Percentiles rank a stretch among this genome's conserved stretches.
phyloP scores from a whole-genome alignment of 1,284 basidiomycete genomes.

The Chondrostereum purpureum region DNA sequence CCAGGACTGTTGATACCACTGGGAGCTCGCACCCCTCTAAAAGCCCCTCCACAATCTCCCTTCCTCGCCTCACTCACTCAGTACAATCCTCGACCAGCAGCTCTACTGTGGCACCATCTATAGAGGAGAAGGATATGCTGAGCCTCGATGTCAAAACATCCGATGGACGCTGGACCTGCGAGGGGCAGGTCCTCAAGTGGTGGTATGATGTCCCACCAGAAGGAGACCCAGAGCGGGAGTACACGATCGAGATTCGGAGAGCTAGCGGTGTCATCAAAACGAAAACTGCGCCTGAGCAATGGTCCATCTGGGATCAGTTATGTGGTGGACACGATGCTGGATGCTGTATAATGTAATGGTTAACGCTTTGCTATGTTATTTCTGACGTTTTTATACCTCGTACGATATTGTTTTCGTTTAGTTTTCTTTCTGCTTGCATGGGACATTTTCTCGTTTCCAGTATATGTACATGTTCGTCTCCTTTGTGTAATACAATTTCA shows the following conservation, averaged over 20 bases:
- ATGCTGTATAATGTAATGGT: not conserved
- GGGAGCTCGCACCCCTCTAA: conserved; percentile 10
- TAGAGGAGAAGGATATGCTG: conserved; percentile 21
- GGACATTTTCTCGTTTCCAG: too few species aligned
- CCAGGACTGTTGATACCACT: conserved; percentile 8
- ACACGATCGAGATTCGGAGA: conserved; percentile 62
- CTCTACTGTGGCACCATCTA: not conserved
- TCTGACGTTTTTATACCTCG: too few species aligned
- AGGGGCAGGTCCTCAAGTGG: conserved; percentile 77
- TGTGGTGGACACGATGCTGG: not conserved
- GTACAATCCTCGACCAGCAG: conserved; percentile 4
- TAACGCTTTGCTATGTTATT: not conserved
- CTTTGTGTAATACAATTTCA: too few species aligned
- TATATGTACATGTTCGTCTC: too few species aligned
- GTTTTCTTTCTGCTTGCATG: too few species aligned
- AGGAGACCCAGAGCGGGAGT: conserved; percentile 42
- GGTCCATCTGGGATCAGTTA: not conserved
- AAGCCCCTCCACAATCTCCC: not conserved
- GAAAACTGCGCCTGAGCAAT: conserved; percentile 5
- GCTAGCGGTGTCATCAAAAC: conserved; percentile 53
- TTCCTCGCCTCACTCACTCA: conserved; percentile 7
- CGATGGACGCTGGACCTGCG: conserved; percentile 60
- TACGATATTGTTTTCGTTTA: too few species aligned
- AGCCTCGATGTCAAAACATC: conserved; percentile 49
- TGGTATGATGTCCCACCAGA: conserved; percentile 67